Conservation (phyloP, 441 rosid species). For the Brassica balearica region DNA sequence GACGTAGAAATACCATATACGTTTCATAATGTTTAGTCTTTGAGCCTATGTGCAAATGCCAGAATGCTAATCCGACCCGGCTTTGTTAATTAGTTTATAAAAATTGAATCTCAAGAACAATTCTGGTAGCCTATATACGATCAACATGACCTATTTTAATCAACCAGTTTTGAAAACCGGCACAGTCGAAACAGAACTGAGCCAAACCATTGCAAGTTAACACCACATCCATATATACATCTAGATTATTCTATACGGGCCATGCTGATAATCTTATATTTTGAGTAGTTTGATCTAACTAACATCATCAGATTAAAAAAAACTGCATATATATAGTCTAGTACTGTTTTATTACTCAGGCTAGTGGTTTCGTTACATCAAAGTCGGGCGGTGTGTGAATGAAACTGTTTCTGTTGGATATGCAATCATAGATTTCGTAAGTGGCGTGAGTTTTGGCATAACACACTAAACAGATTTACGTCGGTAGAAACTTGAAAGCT, state of each 20-base stretch:
- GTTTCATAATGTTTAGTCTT: background rate
- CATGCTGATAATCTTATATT: background rate
- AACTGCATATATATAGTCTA: background rate
- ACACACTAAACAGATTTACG: slow-evolving; percentile 24
- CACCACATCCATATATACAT: slow-evolving; percentile 9
- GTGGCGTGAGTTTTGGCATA: slow-evolving; percentile 28
- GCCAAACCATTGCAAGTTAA: background rate
- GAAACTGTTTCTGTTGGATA: slow-evolving; percentile 18
- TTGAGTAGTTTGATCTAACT: slow-evolving; percentile 4
- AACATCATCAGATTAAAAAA: background rate
- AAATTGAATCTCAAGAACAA: background rate
- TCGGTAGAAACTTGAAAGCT: slow-evolving; percentile 30
- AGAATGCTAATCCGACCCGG: background rate
- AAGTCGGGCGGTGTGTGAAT: background rate
- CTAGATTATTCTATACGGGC: background rate
- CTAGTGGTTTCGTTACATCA: slow-evolving; percentile 19
- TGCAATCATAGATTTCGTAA: slow-evolving; percentile 24
- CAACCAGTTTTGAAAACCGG: background rate
- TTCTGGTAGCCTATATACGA: background rate
- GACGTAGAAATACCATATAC: background rate
- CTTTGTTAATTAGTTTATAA: background rate
- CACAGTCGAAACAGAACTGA: background rate
- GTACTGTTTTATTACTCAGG: background rate
- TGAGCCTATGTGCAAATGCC: background rate
- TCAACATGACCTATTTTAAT: background rate